Conservation (phyloP, 2,329 filamentous ascomycete species). For the Drechslerella coelobrocha region DNA sequence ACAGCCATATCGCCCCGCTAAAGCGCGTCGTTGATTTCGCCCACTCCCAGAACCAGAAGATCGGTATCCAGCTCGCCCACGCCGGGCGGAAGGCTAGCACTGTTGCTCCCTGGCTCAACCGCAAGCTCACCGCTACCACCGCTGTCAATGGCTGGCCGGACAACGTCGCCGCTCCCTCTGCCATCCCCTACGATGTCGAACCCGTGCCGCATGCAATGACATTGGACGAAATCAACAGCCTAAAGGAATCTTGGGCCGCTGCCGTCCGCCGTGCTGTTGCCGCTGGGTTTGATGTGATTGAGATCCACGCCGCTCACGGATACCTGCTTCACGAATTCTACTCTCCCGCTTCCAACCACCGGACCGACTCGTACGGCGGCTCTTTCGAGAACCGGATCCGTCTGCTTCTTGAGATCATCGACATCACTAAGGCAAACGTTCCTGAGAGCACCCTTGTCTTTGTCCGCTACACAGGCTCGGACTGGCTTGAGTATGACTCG, state of each 20-base stretch:
- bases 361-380: constrained; percentile 72
- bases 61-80: constrained; percentile 81
- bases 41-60: constrained; percentile 77
- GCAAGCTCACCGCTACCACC: constrained; percentile 64
- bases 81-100: constrained; percentile 74
- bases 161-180: constrained; percentile 64
- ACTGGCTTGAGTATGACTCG: constrained; percentile 65
- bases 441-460: constrained; percentile 66
- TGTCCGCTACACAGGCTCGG: constrained; percentile 68
- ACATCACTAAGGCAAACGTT: constrained; percentile 63
- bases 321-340: constrained; percentile 68
- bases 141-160: constrained; percentile 66
- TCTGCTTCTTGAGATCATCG: constrained; percentile 65
- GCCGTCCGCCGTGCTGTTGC: constrained; percentile 57
- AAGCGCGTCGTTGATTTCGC: constrained; percentile 76
- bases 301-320: constrained; percentile 66
- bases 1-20: constrained; percentile 77
- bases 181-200: constrained; percentile 57
- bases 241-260: constrained; percentile 56
- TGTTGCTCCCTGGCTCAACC: constrained; percentile 69
- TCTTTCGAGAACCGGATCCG: constrained; percentile 71
- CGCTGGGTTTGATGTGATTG: constrained; percentile 58
- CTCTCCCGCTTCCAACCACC: constrained; percentile 63
- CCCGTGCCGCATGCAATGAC: constrained; percentile 56
- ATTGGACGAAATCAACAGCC: constrained; percentile 56